phyloP scores from a whole-genome alignment of 1,284 basidiomycete genomes.

The Leccinum pachyderme region DNA sequence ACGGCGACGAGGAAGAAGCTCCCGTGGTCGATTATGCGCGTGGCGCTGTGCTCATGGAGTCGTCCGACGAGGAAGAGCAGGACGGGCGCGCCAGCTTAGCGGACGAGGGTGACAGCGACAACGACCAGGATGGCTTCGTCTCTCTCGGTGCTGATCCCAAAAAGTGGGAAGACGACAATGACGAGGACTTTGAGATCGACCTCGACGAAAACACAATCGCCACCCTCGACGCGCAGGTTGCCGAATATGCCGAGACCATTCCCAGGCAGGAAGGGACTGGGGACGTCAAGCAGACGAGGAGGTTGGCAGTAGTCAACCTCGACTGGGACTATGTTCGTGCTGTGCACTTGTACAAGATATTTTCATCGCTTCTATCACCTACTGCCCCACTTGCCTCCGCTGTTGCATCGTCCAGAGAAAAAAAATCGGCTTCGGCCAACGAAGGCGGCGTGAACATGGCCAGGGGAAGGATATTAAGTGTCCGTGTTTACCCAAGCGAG shows the following conservation, averaged over 20 bases:
- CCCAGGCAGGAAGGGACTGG: constrained; percentile 38
- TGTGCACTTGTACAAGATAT: constrained; percentile 89
- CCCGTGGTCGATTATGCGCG: constrained; percentile 80
- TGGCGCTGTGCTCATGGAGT: constrained; percentile 82
- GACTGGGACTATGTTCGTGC: constrained; percentile 99
- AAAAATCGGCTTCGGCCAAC: constrained; percentile 1
- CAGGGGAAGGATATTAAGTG: constrained; percentile 67
- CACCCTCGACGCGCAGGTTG: constrained; percentile 73
- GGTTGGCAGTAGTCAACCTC: constrained; percentile 92
- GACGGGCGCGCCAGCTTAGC: constrained; percentile 39
- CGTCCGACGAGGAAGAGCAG: constrained; percentile 75
- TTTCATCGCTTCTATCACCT: constrained; percentile 81
- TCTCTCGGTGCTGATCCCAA: constrained; percentile 46
- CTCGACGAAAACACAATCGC: constrained; percentile 74
- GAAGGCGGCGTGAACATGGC: constrained; percentile 30
- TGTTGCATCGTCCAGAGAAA: constrained; percentile 16
- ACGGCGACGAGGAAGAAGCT: constrained; percentile 31
- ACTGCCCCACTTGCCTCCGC: constrained; percentile 42
- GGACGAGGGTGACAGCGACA: constrained; percentile 40
- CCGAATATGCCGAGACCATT: constrained; percentile 50
- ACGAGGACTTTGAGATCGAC: constrained; percentile 63
- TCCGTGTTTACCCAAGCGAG: constrained; percentile 88
- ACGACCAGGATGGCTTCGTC: constrained; percentile 50
- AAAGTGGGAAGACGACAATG: constrained; percentile 12
- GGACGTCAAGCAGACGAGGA: constrained; percentile 54